These are phyloP conservation scores for Xanthoceras sorbifolium DNA, from an alignment of 345 rosid species.

Conservation along the genomic window DNA sequence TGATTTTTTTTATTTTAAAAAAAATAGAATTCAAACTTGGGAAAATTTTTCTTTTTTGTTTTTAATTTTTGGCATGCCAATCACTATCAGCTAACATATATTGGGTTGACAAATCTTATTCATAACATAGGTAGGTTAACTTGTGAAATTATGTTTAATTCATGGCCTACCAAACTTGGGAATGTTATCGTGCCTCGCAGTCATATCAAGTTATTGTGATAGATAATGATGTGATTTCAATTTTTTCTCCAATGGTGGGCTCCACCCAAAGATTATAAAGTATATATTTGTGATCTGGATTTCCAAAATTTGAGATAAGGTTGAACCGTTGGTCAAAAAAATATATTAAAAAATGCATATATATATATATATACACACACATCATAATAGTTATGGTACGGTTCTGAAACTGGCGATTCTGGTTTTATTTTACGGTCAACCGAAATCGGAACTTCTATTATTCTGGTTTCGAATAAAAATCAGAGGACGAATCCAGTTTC, in stretches of 20 bases:
- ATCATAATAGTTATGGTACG: no score
- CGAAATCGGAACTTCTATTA: no score
- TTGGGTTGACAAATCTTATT: neutral
- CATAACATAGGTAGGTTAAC: neutral
- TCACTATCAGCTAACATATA: neutral
- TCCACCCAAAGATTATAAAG: neutral
- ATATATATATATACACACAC: no score
- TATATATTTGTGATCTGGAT: neutral
- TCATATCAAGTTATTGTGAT: slow-evolving; percentile 11
- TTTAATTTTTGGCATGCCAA: neutral
- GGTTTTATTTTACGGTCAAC: no score
- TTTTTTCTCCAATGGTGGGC: slow-evolving; percentile 1
- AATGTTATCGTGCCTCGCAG: neutral
- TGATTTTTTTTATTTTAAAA: no score
- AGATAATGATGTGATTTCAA: slow-evolving; percentile 10
- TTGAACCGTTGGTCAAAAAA: neutral
- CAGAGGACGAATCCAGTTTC: no score
- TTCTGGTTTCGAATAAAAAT: no score
- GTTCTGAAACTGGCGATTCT: no score
- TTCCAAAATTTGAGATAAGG: slow-evolving; percentile 14
- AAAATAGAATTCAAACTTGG: neutral
- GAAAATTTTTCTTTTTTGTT: neutral
- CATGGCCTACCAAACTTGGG: slow-evolving; percentile 21
- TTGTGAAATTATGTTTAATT: neutral
- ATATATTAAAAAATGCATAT: neutral